Base-by-base conservation (phyloP, 176 grass and related monocot species). In the Phoenix dactylifera region DNA sequence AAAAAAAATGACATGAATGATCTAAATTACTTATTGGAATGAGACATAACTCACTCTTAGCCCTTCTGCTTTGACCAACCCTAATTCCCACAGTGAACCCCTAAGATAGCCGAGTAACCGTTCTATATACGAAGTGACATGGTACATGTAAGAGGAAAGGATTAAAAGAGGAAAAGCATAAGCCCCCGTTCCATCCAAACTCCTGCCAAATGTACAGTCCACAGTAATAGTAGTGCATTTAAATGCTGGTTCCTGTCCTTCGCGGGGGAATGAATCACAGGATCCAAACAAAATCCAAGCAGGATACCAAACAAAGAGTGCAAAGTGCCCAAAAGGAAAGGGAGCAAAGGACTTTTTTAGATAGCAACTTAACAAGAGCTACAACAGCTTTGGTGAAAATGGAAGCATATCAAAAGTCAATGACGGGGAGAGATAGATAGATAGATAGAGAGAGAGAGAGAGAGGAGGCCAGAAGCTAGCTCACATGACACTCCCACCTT, bases 211-310 rank as follows among this genome's bases (percentile, higher is more conserved):
- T 48, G 5, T 24, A 15, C 75, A 64, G 49, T 54, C 63, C 55
- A 58, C 58, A 52, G 57, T 65, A 60, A 60, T 72, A 18, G 66
- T 72, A 23, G 66, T 23, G 75, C 54, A 72, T 24, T 72, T 79
- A 76, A 82, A 58, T 75, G 67, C 35, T 76, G 74, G 49, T 54
- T 69, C 35, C 20, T 79, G 74, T 70, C 60, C 70, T 70, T 79
- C 75, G 75, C 75, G 68, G 76, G 64, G 80, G 67, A 60, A 85
- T 61, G 58, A 44, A 49, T 74, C 82, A 67, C 80, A 68, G 75
- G 81, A 88, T 98, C 87, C 78, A 76, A 89, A 88, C 84, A 92
- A 88, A 91, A 96, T 92, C 87, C 64, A 97, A 68, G 16, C 62
- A 72, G 78, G 84, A 79, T 79, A 74, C 74, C 44, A 60, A 87